A percentile compares a stretch with the other conserved stretches of the same genome.
Conservation (phyloP, 2,329 filamentous ascomycete species). For the Herpomyces periplanetae region DNA sequence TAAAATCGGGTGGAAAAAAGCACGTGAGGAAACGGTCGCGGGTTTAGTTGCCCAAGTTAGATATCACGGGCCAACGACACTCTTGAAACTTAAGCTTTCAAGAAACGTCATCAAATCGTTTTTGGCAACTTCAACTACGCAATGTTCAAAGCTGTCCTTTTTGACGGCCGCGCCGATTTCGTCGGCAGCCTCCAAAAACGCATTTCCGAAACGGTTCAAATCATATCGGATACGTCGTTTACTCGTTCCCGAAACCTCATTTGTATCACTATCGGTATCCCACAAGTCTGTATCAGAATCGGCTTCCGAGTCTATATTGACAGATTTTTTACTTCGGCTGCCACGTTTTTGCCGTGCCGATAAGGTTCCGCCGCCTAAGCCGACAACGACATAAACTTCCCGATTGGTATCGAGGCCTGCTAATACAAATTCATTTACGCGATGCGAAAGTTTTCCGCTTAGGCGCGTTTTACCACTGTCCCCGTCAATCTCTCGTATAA, state of each 20-base stretch:
- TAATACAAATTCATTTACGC: too few relatives aligned
- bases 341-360: constrained; percentile 20
- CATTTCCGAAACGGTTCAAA: constrained; percentile 60
- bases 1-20: too few relatives aligned
- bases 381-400: constrained; percentile 66
- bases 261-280: constrained; percentile 10
- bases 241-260: constrained; percentile 15
- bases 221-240: constrained; percentile 23
- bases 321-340: constrained; percentile 15
- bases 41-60: too few relatives aligned
- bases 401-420: constrained; percentile 55
- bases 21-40: too few relatives aligned
- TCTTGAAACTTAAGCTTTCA: constrained; percentile 64
- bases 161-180: constrained; percentile 62
- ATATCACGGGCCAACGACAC: constrained; percentile 38
- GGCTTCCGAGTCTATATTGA: constrained; percentile 20
- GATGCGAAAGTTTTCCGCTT: constrained; percentile 27
- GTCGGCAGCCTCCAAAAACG: constrained; percentile 71
- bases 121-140: constrained; percentile 86
- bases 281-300: constrained; percentile 12
- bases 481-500: constrained; percentile 52
- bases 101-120: constrained; percentile 69
- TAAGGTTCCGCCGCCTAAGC: constrained; percentile 50
- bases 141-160: constrained; percentile 89
- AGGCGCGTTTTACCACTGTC: constrained; percentile 29